phyloP scores from a whole-genome alignment of 2,329 filamentous ascomycete genomes.

The Fusarium euwallaceae region DNA sequence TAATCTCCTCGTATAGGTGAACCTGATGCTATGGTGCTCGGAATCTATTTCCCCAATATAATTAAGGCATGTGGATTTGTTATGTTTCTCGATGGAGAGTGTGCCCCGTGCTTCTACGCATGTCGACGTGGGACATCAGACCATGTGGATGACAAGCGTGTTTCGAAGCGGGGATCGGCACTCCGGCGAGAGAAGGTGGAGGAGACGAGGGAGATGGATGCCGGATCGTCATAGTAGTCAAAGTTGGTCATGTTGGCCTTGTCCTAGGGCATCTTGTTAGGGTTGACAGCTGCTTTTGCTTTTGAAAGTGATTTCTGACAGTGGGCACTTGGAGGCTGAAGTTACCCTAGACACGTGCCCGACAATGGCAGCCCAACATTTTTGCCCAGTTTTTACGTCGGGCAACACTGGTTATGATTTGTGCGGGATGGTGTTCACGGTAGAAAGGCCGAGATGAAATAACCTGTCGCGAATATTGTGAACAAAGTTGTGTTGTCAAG shows the following conservation, averaged over 20 bases:
- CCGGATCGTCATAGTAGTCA: conserved; percentile 31
- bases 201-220: conserved; percentile 21
- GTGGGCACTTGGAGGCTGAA: not conserved
- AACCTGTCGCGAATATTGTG: not conserved
- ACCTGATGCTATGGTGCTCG: conserved; percentile 24
- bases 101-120: conserved; percentile 37
- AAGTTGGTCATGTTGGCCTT: conserved; percentile 16
- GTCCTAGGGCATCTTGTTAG: not conserved
- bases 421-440: not conserved
- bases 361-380: not conserved
- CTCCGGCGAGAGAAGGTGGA: conserved; percentile 26
- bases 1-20: conserved; percentile 19
- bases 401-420: not conserved
- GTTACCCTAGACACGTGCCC: conserved; percentile 5
- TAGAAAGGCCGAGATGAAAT: not conserved
- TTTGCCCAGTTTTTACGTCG: too few relatives aligned
- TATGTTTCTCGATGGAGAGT: conserved; percentile 35
- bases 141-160: conserved; percentile 39
- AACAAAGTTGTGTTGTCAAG: not conserved
- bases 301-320: not conserved
- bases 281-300: not conserved
- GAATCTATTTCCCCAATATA: conserved; percentile 41
- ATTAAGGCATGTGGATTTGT: conserved; percentile 33
- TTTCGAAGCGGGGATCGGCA: conserved; percentile 39
- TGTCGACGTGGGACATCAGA: conserved; percentile 36